A percentile compares a stretch with the other conserved stretches of the same genome.
These are phyloP conservation scores for Rhynchosporium agropyri DNA, from an alignment of 2,329 filamentous ascomycete species.

Conservation along the genomic window DNA sequence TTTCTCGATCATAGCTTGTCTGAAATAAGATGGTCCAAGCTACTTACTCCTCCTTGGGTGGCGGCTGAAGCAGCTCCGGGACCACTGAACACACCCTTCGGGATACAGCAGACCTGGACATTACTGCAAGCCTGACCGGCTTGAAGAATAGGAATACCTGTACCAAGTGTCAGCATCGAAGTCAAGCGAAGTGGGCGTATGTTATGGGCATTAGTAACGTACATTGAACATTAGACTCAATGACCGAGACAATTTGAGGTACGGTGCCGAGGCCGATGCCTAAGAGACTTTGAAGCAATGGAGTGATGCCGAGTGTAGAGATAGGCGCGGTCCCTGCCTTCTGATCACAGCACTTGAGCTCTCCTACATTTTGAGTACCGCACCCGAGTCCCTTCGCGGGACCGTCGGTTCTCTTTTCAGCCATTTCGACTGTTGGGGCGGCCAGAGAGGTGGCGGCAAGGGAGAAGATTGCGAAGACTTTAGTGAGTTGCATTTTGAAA, in stretches of 20 bases:
- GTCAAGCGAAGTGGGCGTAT: no score
- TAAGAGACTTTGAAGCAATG: slow-evolving; percentile 14
- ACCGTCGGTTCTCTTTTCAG: slow-evolving; percentile 13
- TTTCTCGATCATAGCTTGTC: background rate
- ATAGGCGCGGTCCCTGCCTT: slow-evolving; percentile 10
- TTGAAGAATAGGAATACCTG: slow-evolving; percentile 17
- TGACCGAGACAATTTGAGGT: slow-evolving; percentile 10
- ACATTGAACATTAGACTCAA: slow-evolving; percentile 21
- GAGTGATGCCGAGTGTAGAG: slow-evolving; percentile 11
- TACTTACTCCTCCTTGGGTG: background rate
- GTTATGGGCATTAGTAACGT: background rate
- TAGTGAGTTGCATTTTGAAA: slow-evolving; percentile 39
- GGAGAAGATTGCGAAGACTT: slow-evolving; percentile 31
- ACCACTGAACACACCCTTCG: background rate
- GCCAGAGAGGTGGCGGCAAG: slow-evolving; percentile 32
- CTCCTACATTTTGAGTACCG: slow-evolving; percentile 14
- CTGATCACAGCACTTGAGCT: slow-evolving; percentile 21
- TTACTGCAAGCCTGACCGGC: slow-evolving; percentile 4
- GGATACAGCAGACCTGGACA: slow-evolving; percentile 19
- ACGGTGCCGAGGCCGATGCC: slow-evolving; percentile 13
- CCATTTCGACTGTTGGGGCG: slow-evolving; percentile 26
- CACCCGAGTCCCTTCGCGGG: background rate
- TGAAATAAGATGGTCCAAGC: background rate
- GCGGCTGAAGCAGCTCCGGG: background rate
- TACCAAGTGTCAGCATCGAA: background rate